These are phyloP conservation scores for Populus nigra DNA, from an alignment of 345 rosid genomes.

Conservation along the genomic window DNA sequence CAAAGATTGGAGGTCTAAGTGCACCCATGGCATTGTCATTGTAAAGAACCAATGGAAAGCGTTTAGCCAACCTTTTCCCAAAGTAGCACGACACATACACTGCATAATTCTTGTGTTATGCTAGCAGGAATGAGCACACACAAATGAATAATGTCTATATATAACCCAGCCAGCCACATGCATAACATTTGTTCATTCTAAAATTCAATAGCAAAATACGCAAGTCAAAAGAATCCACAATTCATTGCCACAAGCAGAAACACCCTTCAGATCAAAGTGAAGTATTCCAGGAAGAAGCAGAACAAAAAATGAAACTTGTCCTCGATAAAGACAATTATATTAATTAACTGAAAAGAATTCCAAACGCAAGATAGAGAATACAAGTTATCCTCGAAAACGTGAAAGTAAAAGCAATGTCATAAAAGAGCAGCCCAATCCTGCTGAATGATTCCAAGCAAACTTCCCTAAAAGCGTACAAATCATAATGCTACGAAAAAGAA, in stretches of 20 bases:
- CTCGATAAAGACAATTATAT: neutral
- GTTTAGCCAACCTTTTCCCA: neutral
- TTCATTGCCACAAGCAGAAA: neutral
- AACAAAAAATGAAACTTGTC: neutral
- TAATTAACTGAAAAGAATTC: neutral
- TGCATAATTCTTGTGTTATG: neutral
- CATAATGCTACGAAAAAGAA: neutral
- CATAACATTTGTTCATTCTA: neutral
- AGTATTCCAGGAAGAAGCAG: neutral
- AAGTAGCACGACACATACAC: neutral
- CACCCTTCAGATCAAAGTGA: neutral
- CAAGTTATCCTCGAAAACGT: neutral
- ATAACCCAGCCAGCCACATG: neutral
- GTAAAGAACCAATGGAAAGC: neutral
- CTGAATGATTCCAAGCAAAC: neutral
- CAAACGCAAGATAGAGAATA: neutral
- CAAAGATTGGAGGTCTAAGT: neutral
- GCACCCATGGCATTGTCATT: neutral
- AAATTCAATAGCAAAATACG: neutral
- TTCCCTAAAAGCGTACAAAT: neutral
- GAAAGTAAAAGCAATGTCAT: neutral
- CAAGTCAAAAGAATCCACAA: neutral
- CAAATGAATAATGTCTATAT: neutral
- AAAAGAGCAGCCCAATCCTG: neutral
- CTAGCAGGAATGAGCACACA: neutral